Evolutionary conservation across 2,329 filamentous ascomycete genomes (phyloP).

Genomic region (Blumeriella jaapii): DNA sequence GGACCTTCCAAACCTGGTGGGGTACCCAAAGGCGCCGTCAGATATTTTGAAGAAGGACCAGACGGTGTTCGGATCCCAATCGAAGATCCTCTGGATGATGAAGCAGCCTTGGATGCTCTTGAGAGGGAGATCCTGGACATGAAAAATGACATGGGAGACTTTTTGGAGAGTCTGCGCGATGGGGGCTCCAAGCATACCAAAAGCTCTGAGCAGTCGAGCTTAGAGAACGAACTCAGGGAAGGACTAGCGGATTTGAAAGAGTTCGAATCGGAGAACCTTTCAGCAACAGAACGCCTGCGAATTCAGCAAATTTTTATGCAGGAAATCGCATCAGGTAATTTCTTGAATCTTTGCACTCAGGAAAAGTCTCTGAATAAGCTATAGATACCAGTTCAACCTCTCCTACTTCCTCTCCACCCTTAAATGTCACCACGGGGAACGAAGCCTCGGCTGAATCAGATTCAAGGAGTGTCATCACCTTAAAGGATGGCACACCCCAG

Average conservation of each 20-base stretch:
- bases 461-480: no score
- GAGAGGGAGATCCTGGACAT: conserved; percentile 8
- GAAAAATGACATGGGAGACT: not conserved
- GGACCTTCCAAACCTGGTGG: conserved; percentile 1
- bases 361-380: not conserved
- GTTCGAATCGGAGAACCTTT: conserved; percentile 8
- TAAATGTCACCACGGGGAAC: no score
- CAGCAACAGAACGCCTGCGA: conserved; percentile 7
- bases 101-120: conserved; percentile 3
- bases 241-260: conserved; percentile 1
- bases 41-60: conserved; percentile 21
- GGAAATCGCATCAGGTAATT: conserved; percentile 2
- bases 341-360: not conserved
- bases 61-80: conserved; percentile 22
- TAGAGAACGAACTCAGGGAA: conserved; percentile 1
- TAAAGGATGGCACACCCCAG: no score
- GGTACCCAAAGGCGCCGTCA: conserved; percentile 10
- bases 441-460: no score
- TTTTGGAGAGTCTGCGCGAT: conserved; percentile 1
- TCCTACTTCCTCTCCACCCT: no score
- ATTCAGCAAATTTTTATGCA: conserved; percentile 6
- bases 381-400: no score
- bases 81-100: conserved; percentile 13
- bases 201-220: not conserved
- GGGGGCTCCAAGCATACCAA: no score